These are phyloP conservation scores for Geum urbanum DNA, from an alignment of 306 rosid species.

Conservation along the genomic window DNA sequence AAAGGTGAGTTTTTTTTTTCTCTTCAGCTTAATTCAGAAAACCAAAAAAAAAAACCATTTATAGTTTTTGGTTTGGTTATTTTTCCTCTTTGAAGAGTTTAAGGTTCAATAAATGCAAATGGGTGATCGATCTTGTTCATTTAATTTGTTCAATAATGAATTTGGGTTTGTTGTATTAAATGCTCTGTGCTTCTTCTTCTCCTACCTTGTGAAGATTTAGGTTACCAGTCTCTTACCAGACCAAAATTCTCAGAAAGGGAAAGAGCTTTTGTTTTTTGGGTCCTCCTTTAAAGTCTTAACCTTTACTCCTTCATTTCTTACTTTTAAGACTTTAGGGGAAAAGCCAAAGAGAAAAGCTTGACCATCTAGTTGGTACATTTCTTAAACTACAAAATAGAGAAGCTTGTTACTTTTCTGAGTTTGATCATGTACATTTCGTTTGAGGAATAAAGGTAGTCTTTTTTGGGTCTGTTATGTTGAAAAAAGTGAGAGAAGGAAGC, in stretches of 20 bases:
- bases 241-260: no score
- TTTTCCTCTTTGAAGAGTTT: not conserved
- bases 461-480: not conserved
- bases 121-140: constrained; percentile 3
- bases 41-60: not conserved
- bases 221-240: not conserved
- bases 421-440: not conserved
- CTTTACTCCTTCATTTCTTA: constrained; percentile 3
- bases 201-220: not conserved
- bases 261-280: not conserved
- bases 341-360: constrained; percentile 20
- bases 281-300: not conserved
- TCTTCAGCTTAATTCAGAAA: not conserved
- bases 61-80: not conserved
- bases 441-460: not conserved
- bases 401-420: constrained; percentile 16
- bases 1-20: constrained; percentile 49
- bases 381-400: not conserved
- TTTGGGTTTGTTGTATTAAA: constrained; percentile 3
- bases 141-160: not conserved
- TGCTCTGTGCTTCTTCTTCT: not conserved
- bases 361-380: constrained; percentile 8
- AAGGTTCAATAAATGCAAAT: constrained; percentile 18
- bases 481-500: not conserved
- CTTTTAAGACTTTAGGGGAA: constrained; percentile 13